Evolutionary conservation across 2,329 filamentous ascomycete genomes (phyloP).

Genomic region (Sporothrix brunneoviolacea): DNA sequence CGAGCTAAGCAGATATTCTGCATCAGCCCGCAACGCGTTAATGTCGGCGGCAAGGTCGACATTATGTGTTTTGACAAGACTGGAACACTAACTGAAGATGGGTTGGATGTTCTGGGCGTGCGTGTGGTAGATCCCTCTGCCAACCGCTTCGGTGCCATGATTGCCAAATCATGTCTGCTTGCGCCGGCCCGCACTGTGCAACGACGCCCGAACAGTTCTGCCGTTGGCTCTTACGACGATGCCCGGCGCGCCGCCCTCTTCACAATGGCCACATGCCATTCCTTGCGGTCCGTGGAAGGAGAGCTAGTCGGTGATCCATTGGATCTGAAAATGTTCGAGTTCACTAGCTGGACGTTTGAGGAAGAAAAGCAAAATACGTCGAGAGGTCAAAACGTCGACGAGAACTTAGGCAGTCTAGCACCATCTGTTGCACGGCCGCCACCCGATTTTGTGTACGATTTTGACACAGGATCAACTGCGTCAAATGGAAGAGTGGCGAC

Average conservation of each 20-base stretch:
- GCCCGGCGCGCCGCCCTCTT: constrained; percentile 61
- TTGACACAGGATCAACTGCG: constrained; percentile 15
- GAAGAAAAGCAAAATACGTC: constrained; percentile 52
- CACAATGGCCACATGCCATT: constrained; percentile 97
- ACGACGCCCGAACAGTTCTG: background rate
- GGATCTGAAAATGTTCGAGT: constrained; percentile 98
- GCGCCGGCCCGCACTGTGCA: constrained; percentile 11
- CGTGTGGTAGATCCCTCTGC: constrained; percentile 62
- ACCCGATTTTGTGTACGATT: constrained; percentile 26
- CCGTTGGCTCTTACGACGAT: constrained; percentile 23
- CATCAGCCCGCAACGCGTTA: constrained; percentile 94
- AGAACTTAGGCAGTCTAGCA: constrained; percentile 60
- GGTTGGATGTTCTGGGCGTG: constrained; percentile 85
- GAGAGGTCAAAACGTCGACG: constrained; percentile 59
- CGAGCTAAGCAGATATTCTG: constrained; percentile 92
- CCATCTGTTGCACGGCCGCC: constrained; percentile 89
- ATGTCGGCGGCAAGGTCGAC: constrained; percentile 92
- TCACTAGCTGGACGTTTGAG: constrained; percentile 86
- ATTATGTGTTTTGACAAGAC: constrained; percentile 98
- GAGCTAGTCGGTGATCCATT: constrained; percentile 90
- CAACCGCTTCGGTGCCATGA: constrained; percentile 66
- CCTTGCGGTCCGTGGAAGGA: constrained; percentile 75
- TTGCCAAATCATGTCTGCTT: constrained; percentile 48
- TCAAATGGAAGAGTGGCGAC: constrained; percentile 21
- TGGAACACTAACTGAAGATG: constrained; percentile 94